Base-by-base conservation (phyloP, 192 early-diverging fungal species). In the Gorgonomyces haynaldii region DNA sequence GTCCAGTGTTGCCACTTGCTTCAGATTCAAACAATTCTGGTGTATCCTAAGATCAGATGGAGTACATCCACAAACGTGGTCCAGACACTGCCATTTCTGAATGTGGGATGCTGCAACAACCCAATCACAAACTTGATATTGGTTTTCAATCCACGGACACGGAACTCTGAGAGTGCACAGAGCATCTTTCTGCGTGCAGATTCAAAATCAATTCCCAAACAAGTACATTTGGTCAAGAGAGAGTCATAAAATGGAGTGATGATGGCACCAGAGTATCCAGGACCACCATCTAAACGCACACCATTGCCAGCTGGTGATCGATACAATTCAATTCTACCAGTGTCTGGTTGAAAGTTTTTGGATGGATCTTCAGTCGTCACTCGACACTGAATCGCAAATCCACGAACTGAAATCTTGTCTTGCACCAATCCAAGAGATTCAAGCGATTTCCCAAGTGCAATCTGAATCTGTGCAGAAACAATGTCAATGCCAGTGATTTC, bases 11-110 rank as follows among this genome's bases (percentile, higher is more conserved):
- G 37, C 79, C 76, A 58, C 72, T 71, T 50, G 77, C 78, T 52
- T 77, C 84, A n/a, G 78, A 61, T 37, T 78, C 65, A 61, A 97
- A 89, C 31, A 97, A 74, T 67, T 85, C 78, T 2, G 93, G 93
- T 1, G 91, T 88, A 63, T 95, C 93, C n/a, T n/a, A n/a, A n/a
- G n/a, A n/a, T n/a, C n/a, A n/a, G n/a, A n/a, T n/a, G n/a, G n/a
- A n/a, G n/a, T n/a, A n/a, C n/a, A 60, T 97, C 93, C 56, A 97
- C 93, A 47, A 93, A 97, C 9, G 93, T 97, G 13, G 93, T 97
- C 93, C 93, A 96, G 58, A 86, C 78, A 4, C 56, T 42, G 44
- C 89, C 93, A 27, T 64, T 61, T 31, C 80, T 79, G 50, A 97
- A 91, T 2, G 79, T 81, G 3, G 76, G 74, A 66, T 91, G 79